Evolutionary conservation across 31 red algal genomes (phyloP).

Genomic region (Odonthalia washingtoniensis): DNA sequence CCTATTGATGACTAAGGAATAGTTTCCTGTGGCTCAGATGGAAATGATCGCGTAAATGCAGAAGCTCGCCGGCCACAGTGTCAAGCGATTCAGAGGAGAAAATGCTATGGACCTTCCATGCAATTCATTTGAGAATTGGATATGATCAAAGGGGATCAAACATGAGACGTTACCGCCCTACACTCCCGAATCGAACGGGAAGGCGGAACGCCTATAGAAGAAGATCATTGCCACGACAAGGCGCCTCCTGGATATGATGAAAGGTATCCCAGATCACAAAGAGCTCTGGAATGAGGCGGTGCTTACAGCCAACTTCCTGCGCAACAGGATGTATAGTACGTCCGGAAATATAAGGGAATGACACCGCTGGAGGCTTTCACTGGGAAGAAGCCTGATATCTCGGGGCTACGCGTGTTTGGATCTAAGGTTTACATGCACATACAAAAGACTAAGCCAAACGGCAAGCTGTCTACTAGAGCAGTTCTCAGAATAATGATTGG

Average conservation of each 20-base stretch:
- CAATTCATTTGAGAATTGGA: slow-evolving; percentile 34
- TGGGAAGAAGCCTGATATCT: slow-evolving; percentile 24
- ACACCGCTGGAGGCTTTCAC: slow-evolving; percentile 49
- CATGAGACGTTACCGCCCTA: slow-evolving; percentile 37
- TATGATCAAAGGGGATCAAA: background rate
- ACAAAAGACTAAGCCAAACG: slow-evolving; percentile 32
- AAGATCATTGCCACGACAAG: slow-evolving; percentile 39
- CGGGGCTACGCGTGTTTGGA: slow-evolving; percentile 24
- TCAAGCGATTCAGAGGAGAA: background rate
- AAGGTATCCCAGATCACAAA: background rate
- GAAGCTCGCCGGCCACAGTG: background rate
- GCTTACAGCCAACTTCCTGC: slow-evolving; percentile 25
- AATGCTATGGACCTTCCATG: slow-evolving; percentile 35
- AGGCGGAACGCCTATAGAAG: slow-evolving; percentile 29
- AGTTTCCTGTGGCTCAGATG: slow-evolving; percentile 15
- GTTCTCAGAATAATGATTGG: slow-evolving; percentile 14
- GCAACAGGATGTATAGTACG: slow-evolving; percentile 40
- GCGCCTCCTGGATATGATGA: slow-evolving; percentile 13
- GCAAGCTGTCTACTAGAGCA: slow-evolving; percentile 25
- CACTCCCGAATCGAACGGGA: slow-evolving; percentile 57
- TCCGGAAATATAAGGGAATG: slow-evolving; percentile 22
- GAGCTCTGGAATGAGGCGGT: slow-evolving; percentile 29
- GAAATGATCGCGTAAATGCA: slow-evolving; percentile 44
- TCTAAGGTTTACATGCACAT: slow-evolving; percentile 11
- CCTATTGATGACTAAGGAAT: background rate